Conservation (phyloP, 2,329 filamentous ascomycete genomes). For the Penicillium sp. region DNA sequence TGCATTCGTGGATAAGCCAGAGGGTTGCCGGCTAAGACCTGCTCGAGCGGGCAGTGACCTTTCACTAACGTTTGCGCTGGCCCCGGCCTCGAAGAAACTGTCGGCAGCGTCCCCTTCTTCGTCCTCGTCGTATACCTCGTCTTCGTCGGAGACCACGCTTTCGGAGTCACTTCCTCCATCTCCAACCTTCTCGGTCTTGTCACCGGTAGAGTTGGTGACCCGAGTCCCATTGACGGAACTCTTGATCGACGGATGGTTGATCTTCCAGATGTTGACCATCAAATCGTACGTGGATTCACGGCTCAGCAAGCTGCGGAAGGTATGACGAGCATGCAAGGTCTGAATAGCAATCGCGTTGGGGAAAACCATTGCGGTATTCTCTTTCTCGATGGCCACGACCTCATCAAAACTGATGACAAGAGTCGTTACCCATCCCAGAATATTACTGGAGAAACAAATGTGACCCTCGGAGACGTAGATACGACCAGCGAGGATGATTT, state of each 20-base stretch:
- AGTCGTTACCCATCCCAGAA: constrained; percentile 95
- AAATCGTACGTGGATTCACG: constrained; percentile 95
- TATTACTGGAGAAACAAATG: constrained; percentile 98
- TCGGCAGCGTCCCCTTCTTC: constrained; percentile 57
- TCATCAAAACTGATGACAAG: constrained; percentile 98
- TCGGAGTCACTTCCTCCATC: constrained; percentile 69
- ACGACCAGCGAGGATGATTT: constrained; percentile 89
- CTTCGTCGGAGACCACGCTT: constrained; percentile 73
- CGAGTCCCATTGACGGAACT: constrained; percentile 87
- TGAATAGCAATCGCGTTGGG: constrained; percentile 97
- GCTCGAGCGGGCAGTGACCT: constrained; percentile 45
- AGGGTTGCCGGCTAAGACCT: constrained; percentile 68
- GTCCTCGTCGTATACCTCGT: constrained; percentile 57
- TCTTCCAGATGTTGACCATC: constrained; percentile 97
- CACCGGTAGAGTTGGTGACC: constrained; percentile 75
- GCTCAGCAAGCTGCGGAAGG: constrained; percentile 92
- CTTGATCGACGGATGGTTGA: constrained; percentile 86
- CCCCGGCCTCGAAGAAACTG: constrained; percentile 57
- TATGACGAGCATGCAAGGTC: constrained; percentile 89
- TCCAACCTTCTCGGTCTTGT: constrained; percentile 79
- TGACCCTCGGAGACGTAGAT: constrained; percentile 97
- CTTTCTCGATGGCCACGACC: constrained; percentile 93
- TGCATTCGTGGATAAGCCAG: constrained; percentile 46
- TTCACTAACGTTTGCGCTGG: constrained; percentile 56
- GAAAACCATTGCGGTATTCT: constrained; percentile 91